Evolutionary conservation across 176 grass and related monocot genomes (phyloP), one percentile per base, ranked within the genome.

Genomic region (Rhynchospora tenuis): DNA sequence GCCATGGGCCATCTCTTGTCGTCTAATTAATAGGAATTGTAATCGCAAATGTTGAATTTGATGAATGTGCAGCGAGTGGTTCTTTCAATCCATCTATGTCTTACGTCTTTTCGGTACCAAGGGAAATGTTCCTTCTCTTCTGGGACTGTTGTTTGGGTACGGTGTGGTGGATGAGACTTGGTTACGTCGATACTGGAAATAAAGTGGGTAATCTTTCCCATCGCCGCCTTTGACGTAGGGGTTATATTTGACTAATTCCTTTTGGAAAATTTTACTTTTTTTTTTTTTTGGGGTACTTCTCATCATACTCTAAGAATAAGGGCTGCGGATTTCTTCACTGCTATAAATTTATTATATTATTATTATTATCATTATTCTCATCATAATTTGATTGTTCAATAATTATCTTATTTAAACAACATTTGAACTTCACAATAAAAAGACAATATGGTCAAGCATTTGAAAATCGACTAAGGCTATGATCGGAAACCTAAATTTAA

Each of bases 121-220:
- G 72, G 47, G 46, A 76, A 76, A 76, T 76, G 72, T 76, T 76
- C 72, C 72, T 17, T 76, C n/a, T 29, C 72, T 17, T 76, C n/a
- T 29, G 5, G 14, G 3, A 69, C 14, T 44, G 2, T 69, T 7
- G 0, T 55, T 6, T n/a, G 3, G 3, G 22, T 29, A 29, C 23
- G 11, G 45, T 73, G n/a, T 27, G n/a, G 50, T 73, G 19, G 44
- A 51, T 13, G 24, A 7, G 19, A 12, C 9, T 73, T 50, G 23
- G 70, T 50, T 73, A 22, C 69, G 19, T 50, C 64, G 15, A 15
- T 13, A 67, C 31, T 38, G 64, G 43, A 48, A 48, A 70, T 20
- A 47, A 73, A 38, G 43, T 48, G 19, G 69, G 44, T 73, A 20
- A 22, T 48, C 46, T 23, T 72, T 47, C 42, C 9, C 8, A 2